Base-by-base conservation (phyloP, 1,139 yeast species). In the Martiniozyma asiatica region DNA sequence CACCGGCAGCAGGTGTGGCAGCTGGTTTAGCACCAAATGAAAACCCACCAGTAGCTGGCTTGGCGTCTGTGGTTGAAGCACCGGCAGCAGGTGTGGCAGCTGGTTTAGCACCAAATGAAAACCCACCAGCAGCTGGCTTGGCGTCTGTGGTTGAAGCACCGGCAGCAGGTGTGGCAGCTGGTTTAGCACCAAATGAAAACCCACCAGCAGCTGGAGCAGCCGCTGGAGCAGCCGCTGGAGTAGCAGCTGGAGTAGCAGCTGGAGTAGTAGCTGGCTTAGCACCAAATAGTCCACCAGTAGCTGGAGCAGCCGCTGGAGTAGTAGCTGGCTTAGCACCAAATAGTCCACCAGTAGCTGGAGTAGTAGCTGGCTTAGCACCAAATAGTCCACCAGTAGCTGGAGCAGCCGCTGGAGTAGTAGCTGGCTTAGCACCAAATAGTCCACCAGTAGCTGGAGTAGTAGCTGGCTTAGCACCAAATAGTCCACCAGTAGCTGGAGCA, bases 41-140 rank as follows among this genome's bases (percentile, higher is more conserved):
- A 33, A 38, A 41, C 31, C 24, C 47, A n/a, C 38, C 41, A 7
- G 43, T 20, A 11, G 25, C 20, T n/a, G 27, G 21, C 14, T 26
- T 22, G 6, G 26, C 17, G 11, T 19, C 31, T 4, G 14, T 31
- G 20, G 27, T 31, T 6, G 22, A 24, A 28, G 32, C 25, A 12
- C 37, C 38, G 19, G 20, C 20, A 9, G 30, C n/a, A 15, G 19
- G 13, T 12, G 26, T 18, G 8, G 31, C 20, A 4, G 47, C 34
- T 23, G 53, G 43, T 46, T n/a, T n/a, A n/a, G n/a, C n/a, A 8
- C 52, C 45, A 26, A 59, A 61, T 6, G 51, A 54, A 30, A 48
- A 48, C 2, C 47, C 47, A 7, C 43, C 32, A n/a, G n/a, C n/a
- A n/a, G n/a, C n/a, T n/a, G n/a, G n/a, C 12, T 36, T 26, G 9